Conservation (phyloP, 2,329 filamentous ascomycete species). For the Verticillium klebahnii region DNA sequence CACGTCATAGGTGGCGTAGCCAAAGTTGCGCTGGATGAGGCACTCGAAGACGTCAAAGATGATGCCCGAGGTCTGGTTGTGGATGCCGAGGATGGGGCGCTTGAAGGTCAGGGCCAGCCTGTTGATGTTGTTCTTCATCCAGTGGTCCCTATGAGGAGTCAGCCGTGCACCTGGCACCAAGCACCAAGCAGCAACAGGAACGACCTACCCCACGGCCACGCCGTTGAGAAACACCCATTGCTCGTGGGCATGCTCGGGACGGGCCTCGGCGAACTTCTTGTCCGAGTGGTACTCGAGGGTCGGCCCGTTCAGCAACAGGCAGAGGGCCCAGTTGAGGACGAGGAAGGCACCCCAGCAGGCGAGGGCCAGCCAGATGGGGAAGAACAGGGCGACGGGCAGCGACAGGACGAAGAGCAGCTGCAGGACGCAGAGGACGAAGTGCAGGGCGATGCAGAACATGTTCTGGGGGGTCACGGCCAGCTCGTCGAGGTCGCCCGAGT, state of each 20-base stretch:
- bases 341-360: slow-evolving; percentile 38
- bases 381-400: slow-evolving; percentile 44
- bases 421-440: slow-evolving; percentile 52
- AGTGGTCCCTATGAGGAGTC: slow-evolving; percentile 45
- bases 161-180: neutral
- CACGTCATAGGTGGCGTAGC: slow-evolving; percentile 66
- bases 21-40: slow-evolving; percentile 69
- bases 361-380: slow-evolving; percentile 44
- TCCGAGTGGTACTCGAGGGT: slow-evolving; percentile 46
- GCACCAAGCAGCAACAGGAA: too few species aligned
- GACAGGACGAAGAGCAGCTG: slow-evolving; percentile 57
- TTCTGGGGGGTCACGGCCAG: slow-evolving; percentile 56
- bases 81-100: slow-evolving; percentile 66
- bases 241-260: slow-evolving; percentile 53
- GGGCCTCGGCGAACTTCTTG: slow-evolving; percentile 43
- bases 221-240: slow-evolving; percentile 81
- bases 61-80: slow-evolving; percentile 70
- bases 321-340: slow-evolving; percentile 45
- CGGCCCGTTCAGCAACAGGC: slow-evolving; percentile 48
- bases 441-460: slow-evolving; percentile 50
- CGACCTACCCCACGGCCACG: slow-evolving; percentile 54
- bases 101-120: slow-evolving; percentile 68
- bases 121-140: slow-evolving; percentile 68
- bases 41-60: slow-evolving; percentile 76
- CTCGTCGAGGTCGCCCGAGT: slow-evolving; percentile 57